These are phyloP conservation scores for Fusarium succisae DNA, from an alignment of 2,329 filamentous ascomycete genomes.

Conservation along the genomic window DNA sequence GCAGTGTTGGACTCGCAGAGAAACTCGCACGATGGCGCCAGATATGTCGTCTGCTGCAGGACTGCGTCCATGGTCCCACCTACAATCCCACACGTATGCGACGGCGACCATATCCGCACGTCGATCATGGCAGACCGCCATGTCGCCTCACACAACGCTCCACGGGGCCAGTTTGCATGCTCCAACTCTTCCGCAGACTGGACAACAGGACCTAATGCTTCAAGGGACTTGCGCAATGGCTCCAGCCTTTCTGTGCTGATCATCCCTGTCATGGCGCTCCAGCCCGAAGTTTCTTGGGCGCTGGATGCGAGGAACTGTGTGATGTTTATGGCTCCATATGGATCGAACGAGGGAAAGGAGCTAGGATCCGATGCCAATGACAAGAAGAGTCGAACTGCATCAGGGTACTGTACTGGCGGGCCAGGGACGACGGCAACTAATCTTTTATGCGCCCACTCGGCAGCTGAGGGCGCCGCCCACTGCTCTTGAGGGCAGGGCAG, in stretches of 20 bases:
- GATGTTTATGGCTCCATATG: slow-evolving; percentile 54
- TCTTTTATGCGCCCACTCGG: slow-evolving; percentile 48
- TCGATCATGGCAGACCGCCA: slow-evolving; percentile 56
- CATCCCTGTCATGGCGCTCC: slow-evolving; percentile 54
- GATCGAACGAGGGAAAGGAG: slow-evolving; percentile 49
- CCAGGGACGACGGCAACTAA: slow-evolving; percentile 26
- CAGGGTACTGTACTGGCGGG: slow-evolving; percentile 5
- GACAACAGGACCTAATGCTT: slow-evolving; percentile 41
- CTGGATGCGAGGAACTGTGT: slow-evolving; percentile 54
- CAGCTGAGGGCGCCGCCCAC: slow-evolving; percentile 51
- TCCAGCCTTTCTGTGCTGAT: slow-evolving; percentile 52
- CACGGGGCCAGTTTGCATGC: background rate
- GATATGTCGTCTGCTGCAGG: slow-evolving; percentile 44
- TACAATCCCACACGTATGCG: slow-evolving; percentile 52
- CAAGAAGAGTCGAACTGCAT: slow-evolving; percentile 44
- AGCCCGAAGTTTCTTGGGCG: slow-evolving; percentile 53
- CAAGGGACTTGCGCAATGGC: slow-evolving; percentile 48
- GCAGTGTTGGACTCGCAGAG: slow-evolving; percentile 45
- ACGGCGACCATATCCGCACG: slow-evolving; percentile 53
- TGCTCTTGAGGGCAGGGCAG: slow-evolving; percentile 51
- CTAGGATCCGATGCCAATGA: slow-evolving; percentile 41
- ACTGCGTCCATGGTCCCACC: slow-evolving; percentile 49
- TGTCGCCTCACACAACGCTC: slow-evolving; percentile 46
- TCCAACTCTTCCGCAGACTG: background rate
- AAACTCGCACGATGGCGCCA: slow-evolving; percentile 45